Evolutionary conservation across 163 green algal species (phyloP).

Genomic region (Coccomyxa subellipsoidea): DNA sequence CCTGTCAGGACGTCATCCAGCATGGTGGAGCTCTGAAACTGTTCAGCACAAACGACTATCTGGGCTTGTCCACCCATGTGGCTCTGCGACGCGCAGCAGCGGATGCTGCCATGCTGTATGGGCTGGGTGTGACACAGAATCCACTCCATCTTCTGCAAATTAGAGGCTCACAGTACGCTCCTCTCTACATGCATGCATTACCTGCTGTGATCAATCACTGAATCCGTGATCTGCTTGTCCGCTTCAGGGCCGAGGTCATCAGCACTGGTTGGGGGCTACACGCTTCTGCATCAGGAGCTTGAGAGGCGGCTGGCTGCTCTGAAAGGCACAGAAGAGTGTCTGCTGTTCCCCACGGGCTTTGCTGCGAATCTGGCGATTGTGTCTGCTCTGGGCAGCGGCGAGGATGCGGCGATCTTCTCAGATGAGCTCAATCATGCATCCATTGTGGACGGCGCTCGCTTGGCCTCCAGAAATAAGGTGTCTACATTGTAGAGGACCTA

Average conservation of each 20-base stretch:
- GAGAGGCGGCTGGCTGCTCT: constrained; percentile 73
- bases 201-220: no score
- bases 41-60: constrained; percentile 91
- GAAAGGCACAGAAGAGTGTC: constrained; percentile 74
- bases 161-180: no score
- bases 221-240: background rate
- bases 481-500: constrained; percentile 88
- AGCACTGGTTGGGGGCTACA: constrained; percentile 85
- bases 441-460: constrained; percentile 88
- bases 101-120: constrained; percentile 40
- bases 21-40: constrained; percentile 45
- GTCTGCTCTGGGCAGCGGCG: constrained; percentile 36
- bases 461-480: constrained; percentile 85
- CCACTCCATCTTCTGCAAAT: background rate
- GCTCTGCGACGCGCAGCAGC: constrained; percentile 62
- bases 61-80: constrained; percentile 83
- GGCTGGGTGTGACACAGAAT: constrained; percentile 34
- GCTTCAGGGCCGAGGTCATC: constrained; percentile 69
- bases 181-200: no score
- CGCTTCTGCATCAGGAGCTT: constrained; percentile 64
- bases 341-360: constrained; percentile 92
- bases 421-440: constrained; percentile 97
- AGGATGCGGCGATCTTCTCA: constrained; percentile 68
- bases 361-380: constrained; percentile 84
- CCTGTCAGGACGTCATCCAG: background rate